Conservation (phyloP, 495 filamentous ascomycete genomes). For the Friedmanniomyces simplex region DNA sequence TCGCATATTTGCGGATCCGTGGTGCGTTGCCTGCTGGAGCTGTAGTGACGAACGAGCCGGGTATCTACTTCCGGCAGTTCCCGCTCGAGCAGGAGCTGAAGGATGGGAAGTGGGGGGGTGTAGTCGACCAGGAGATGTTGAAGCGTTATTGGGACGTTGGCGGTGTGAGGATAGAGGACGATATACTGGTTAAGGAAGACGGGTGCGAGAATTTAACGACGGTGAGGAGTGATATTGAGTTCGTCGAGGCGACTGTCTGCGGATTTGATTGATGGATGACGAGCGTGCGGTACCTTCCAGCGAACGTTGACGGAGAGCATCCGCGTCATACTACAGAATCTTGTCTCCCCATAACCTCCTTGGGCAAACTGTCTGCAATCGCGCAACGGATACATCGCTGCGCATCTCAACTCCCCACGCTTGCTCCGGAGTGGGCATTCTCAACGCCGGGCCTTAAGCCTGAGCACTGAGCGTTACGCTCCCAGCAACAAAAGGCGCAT, state of each 20-base stretch:
- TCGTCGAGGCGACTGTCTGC: slow-evolving; percentile 44
- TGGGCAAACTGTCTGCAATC: no score
- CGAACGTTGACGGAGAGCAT: no score
- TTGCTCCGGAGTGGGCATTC: no score
- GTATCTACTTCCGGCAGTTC: slow-evolving; percentile 88
- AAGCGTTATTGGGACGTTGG: slow-evolving; percentile 84
- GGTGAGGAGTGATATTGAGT: slow-evolving; percentile 58
- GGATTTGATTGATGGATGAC: neutral
- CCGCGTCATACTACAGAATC: no score
- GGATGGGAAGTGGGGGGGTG: slow-evolving; percentile 56
- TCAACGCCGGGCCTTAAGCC: no score
- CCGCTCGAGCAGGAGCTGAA: slow-evolving; percentile 77
- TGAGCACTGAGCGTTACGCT: no score
- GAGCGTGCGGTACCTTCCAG: no score
- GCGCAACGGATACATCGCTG: no score
- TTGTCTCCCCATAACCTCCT: no score
- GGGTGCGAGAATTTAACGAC: slow-evolving; percentile 75
- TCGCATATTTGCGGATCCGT: slow-evolving; percentile 73
- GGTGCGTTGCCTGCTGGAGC: slow-evolving; percentile 62
- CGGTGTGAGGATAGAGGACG: slow-evolving; percentile 68
- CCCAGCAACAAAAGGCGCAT: no score
- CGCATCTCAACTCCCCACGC: no score
- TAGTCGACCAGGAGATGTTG: slow-evolving; percentile 62
- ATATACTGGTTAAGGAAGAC: slow-evolving; percentile 66
- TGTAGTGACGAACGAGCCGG: slow-evolving; percentile 86